Evolutionary conservation across 768 basidiomycete species (phyloP).

Genomic region (Phaffia australis): DNA sequence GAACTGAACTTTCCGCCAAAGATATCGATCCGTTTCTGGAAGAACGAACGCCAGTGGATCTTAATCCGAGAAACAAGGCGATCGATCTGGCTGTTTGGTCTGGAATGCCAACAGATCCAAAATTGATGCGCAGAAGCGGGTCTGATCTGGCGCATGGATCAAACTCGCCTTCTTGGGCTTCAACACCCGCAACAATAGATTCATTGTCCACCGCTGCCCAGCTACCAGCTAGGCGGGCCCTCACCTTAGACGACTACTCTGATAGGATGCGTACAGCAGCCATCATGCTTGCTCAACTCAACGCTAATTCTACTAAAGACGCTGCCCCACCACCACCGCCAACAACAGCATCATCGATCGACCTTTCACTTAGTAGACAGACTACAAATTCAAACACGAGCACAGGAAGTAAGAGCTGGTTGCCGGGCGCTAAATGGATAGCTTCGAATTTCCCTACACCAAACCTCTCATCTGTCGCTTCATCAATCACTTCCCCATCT

Average conservation of each 20-base stretch:
- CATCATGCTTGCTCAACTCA: slow-evolving; percentile 94
- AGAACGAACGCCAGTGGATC: slow-evolving; percentile 2
- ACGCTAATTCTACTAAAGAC: slow-evolving; percentile 44
- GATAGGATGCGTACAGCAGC: slow-evolving; percentile 98
- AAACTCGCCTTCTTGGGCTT: neutral
- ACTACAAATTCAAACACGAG: neutral
- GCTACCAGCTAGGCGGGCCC: slow-evolving; percentile 33
- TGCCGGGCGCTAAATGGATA: slow-evolving; percentile 4
- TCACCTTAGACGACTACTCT: slow-evolving; percentile 93
- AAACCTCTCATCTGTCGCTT: too few relatives aligned
- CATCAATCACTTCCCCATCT: slow-evolving; percentile 21
- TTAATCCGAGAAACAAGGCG: slow-evolving; percentile 24
- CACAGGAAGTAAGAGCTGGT: neutral
- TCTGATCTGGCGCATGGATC: slow-evolving; percentile 2
- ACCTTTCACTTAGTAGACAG: neutral
- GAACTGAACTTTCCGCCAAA: slow-evolving; percentile 38
- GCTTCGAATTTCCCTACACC: neutral
- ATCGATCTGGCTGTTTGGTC: slow-evolving; percentile 25
- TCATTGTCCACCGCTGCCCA: neutral
- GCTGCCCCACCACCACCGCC: neutral
- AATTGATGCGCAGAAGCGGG: neutral
- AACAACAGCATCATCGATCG: too few relatives aligned
- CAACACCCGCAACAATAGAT: neutral
- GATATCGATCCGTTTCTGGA: slow-evolving; percentile 15
- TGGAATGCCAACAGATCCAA: neutral